These are phyloP conservation scores for Penicillium occitanis DNA, from an alignment of 2,329 filamentous ascomycete species.

Conservation along the genomic window DNA sequence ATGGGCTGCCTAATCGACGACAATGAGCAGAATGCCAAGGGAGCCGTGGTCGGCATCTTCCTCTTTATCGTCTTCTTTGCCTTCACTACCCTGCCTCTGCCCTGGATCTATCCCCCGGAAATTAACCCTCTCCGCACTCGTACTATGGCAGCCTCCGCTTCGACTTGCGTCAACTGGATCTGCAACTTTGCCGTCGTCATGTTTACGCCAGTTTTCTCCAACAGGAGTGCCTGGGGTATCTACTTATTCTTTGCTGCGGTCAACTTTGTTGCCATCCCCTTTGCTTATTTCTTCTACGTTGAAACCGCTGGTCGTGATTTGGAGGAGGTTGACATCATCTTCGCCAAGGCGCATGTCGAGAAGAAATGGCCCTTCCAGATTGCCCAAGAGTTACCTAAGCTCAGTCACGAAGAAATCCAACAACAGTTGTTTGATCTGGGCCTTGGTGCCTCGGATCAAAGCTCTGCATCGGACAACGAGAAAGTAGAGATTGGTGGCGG, in stretches of 20 bases:
- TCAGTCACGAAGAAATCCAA: background rate
- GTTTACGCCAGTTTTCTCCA: constrained; percentile 35
- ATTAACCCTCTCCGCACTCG: constrained; percentile 55
- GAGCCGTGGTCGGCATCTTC: constrained; percentile 51
- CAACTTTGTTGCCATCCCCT: constrained; percentile 29
- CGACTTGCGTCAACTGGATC: constrained; percentile 52
- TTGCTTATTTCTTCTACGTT: constrained; percentile 36
- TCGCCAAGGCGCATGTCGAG: constrained; percentile 26
- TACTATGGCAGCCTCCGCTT: constrained; percentile 53
- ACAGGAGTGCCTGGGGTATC: constrained; percentile 31
- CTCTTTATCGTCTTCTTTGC: constrained; percentile 66
- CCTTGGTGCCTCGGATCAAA: background rate
- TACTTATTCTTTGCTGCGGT: constrained; percentile 35
- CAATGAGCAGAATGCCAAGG: constrained; percentile 23
- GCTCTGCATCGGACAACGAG: background rate
- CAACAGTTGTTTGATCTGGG: background rate
- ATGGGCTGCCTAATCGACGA: constrained; percentile 28
- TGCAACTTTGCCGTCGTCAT: constrained; percentile 49
- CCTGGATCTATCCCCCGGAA: constrained; percentile 54
- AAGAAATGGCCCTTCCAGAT: constrained; percentile 25
- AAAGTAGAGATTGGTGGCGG: background rate
- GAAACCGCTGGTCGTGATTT: constrained; percentile 32
- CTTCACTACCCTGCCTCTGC: constrained; percentile 61
- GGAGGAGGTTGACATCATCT: constrained; percentile 36
- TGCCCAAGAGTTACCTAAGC: constrained; percentile 26